A percentile compares a stretch with the other conserved stretches of the same genome.
phyloP scores from a whole-genome alignment of 2,329 filamentous ascomycete genomes.

The Ascochyta viciae-villosae region DNA sequence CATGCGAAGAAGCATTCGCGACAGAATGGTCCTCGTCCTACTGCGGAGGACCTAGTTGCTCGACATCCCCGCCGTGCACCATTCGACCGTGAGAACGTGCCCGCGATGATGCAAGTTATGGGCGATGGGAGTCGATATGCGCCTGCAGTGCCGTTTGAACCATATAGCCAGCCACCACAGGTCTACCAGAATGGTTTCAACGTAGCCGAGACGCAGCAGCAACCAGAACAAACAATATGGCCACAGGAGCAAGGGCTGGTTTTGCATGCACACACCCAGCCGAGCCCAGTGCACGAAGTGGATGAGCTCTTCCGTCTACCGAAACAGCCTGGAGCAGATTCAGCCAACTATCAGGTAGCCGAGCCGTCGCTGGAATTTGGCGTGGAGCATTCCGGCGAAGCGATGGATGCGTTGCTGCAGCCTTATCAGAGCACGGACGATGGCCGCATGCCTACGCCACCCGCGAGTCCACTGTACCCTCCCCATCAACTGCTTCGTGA shows the following conservation, averaged over 20 bases:
- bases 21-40: not conserved
- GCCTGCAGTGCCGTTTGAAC: not conserved
- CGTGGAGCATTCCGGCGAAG: not conserved
- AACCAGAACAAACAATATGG: not conserved
- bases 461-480: not conserved
- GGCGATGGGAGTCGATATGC: not conserved
- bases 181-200: not conserved
- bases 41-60: not conserved
- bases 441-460: not conserved
- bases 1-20: not conserved
- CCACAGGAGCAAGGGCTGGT: too few relatives aligned
- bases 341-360: not conserved
- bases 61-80: not conserved
- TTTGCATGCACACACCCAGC: too few relatives aligned
- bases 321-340: not conserved
- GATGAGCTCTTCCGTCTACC: not conserved
- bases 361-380: not conserved
- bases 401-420: slow-evolving; percentile 2
- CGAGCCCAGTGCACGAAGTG: not conserved
- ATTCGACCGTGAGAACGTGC: not conserved
- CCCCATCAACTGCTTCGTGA: slow-evolving; percentile 11
- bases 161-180: not conserved
- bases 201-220: not conserved
- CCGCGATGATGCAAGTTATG: not conserved
- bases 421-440: not conserved